Conservation (phyloP, 768 basidiomycete genomes). For the Lentinus brumalis region DNA sequence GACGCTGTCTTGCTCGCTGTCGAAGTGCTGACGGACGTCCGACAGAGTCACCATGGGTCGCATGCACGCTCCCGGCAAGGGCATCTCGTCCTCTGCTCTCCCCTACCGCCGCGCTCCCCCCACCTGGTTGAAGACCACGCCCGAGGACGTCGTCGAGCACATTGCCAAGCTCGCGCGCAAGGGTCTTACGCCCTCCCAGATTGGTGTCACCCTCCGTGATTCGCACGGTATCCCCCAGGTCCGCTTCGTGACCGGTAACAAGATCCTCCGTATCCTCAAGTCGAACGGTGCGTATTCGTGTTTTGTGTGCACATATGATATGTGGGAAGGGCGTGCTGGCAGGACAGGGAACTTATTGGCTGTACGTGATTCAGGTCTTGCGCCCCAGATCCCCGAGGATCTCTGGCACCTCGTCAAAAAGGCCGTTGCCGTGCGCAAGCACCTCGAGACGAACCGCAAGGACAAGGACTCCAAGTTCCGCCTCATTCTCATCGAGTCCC, state of each 20-base stretch:
- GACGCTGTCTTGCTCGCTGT: slow-evolving; percentile 9
- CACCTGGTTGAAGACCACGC: slow-evolving; percentile 94
- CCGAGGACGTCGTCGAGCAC: slow-evolving; percentile 93
- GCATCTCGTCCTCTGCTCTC: slow-evolving; percentile 98
- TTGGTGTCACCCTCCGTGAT: slow-evolving; percentile 97
- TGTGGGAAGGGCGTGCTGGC: not conserved
- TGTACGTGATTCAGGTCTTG: slow-evolving; percentile 75
- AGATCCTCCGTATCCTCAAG: slow-evolving; percentile 98
- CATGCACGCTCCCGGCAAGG: slow-evolving; percentile 99
- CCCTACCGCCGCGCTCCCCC: slow-evolving; percentile 96
- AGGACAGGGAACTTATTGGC: not conserved
- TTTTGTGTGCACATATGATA: slow-evolving; percentile 39
- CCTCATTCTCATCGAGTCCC: slow-evolving; percentile 97
- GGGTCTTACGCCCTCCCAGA: slow-evolving; percentile 96
- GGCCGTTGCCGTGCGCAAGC: slow-evolving; percentile 98
- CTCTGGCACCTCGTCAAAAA: slow-evolving; percentile 99
- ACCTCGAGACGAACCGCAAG: slow-evolving; percentile 96
- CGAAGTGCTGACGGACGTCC: slow-evolving; percentile 10
- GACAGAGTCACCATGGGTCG: slow-evolving; percentile 74
- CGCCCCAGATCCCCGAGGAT: slow-evolving; percentile 97
- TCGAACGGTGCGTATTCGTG: slow-evolving; percentile 69
- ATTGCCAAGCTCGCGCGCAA: slow-evolving; percentile 97
- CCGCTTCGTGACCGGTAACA: slow-evolving; percentile 98
- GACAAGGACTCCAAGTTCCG: slow-evolving; percentile 98
- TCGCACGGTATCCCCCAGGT: slow-evolving; percentile 98